phyloP scores from a whole-genome alignment of 495 filamentous ascomycete genomes.

The Aeminium ludgeri region DNA sequence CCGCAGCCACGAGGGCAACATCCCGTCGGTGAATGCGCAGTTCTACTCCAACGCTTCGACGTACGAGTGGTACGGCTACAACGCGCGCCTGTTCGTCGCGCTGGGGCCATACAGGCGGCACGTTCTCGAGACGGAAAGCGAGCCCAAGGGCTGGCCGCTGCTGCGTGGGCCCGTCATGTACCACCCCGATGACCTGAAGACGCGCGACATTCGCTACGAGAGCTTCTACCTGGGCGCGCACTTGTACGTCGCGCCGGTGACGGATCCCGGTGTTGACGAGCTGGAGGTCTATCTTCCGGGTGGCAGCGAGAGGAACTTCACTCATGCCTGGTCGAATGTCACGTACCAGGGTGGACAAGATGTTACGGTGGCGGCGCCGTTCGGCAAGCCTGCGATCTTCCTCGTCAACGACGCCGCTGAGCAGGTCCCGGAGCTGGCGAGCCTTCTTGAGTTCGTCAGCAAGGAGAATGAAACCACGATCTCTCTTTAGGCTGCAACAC shows the following conservation, averaged over 20 bases:
- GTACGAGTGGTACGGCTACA: neutral
- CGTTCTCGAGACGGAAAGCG: neutral
- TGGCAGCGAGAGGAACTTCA: neutral
- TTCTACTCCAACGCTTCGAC: constrained; percentile 2
- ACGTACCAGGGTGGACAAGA: neutral
- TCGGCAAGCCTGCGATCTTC: constrained; percentile 1
- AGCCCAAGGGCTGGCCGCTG: neutral
- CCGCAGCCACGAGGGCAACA: constrained; percentile 2
- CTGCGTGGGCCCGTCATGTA: constrained; percentile 2
- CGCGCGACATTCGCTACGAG: constrained; percentile 1
- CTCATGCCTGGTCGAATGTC: neutral
- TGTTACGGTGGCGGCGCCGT: neutral
- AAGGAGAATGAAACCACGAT: constrained; percentile 1
- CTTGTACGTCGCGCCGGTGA: constrained; percentile 3
- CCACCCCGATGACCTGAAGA: neutral
- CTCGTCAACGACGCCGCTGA: neutral
- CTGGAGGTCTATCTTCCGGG: neutral
- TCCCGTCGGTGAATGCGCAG: constrained; percentile 1
- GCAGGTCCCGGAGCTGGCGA: neutral
- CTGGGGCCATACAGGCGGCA: neutral
- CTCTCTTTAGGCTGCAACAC: no score
- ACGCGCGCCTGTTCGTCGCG: constrained; percentile 1
- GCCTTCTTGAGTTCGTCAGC: neutral
- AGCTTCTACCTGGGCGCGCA: constrained; percentile 3
- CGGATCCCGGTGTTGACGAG: neutral